Evolutionary conservation across 805 yeast genomes (phyloP).

Genomic region (Cyberlindnera japonica): DNA sequence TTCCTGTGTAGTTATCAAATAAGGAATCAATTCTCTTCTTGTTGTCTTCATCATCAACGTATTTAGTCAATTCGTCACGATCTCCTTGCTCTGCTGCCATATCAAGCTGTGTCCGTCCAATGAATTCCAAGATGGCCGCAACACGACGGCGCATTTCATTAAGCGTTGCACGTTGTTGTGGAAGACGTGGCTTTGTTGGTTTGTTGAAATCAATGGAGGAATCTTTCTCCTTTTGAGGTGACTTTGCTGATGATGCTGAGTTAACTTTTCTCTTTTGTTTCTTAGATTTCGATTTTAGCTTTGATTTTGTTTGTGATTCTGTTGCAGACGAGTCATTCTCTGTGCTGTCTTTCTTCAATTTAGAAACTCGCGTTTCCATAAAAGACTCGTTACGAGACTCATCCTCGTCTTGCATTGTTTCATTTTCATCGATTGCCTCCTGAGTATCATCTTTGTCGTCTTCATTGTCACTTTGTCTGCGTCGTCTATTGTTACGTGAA

Average conservation of each 20-base stretch:
- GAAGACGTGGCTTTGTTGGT: conserved; percentile 80
- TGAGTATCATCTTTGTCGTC: conserved; percentile 1
- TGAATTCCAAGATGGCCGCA: conserved; percentile 86
- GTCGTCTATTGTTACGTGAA: conserved; percentile 11
- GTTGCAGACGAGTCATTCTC: conserved; percentile 15
- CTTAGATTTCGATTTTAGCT: conserved; percentile 7
- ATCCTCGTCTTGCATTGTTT: conserved; percentile 5
- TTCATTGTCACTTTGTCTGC: conserved; percentile 7
- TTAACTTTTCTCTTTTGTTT: conserved; percentile 20
- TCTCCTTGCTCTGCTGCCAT: conserved; percentile 68
- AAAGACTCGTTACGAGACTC: neutral
- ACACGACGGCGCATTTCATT: conserved; percentile 86
- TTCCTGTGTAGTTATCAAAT: conserved; percentile 51
- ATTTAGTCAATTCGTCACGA: conserved; percentile 46
- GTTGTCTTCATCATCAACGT: conserved; percentile 39
- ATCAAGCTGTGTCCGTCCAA: conserved; percentile 83
- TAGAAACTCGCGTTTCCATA: conserved; percentile 5
- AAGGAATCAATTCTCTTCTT: conserved; percentile 38
- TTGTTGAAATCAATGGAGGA: conserved; percentile 52
- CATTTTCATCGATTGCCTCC: conserved; percentile 10
- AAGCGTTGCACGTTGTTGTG: conserved; percentile 68
- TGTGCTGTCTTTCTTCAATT: conserved; percentile 8
- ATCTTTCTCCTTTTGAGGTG: conserved; percentile 20
- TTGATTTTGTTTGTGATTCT: conserved; percentile 15
- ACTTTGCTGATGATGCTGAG: too few species aligned